phyloP scores from a whole-genome alignment of 2,329 filamentous ascomycete genomes.

The Aspergillus neotritici region DNA sequence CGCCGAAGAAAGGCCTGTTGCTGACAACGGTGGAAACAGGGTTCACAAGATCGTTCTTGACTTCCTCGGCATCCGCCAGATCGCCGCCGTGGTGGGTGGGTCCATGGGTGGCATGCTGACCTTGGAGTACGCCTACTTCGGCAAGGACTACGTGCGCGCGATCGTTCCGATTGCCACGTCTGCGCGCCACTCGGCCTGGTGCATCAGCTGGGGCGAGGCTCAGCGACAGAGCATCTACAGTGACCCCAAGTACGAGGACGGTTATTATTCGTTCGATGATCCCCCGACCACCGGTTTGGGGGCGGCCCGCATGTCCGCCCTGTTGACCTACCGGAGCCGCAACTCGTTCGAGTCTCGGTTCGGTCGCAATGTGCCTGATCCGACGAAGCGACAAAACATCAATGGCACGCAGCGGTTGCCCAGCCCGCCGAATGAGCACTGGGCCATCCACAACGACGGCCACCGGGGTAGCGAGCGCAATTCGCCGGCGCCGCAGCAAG shows the following conservation, averaged over 20 bases:
- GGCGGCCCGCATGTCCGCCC: conserved; percentile 91
- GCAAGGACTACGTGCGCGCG: conserved; percentile 54
- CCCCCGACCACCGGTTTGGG: conserved; percentile 82
- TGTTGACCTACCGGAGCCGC: conserved; percentile 91
- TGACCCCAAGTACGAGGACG: conserved; percentile 96
- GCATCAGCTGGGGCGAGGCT: conserved; percentile 55
- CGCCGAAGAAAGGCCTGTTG: too few relatives aligned
- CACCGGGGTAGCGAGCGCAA: conserved; percentile 51
- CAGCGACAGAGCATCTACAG: conserved; percentile 74
- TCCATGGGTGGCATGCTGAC: conserved; percentile 57
- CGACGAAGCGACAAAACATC: conserved; percentile 76
- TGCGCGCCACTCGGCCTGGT: conserved; percentile 53
- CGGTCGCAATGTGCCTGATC: conserved; percentile 84
- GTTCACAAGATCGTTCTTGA: conserved; percentile 53
- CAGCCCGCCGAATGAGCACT: conserved; percentile 65
- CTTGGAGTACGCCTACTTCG: conserved; percentile 62
- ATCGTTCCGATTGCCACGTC: conserved; percentile 54
- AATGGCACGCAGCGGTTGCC: conserved; percentile 57
- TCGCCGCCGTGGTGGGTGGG: conserved; percentile 52
- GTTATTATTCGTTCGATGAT: conserved; percentile 84
- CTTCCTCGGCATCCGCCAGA: conserved; percentile 48
- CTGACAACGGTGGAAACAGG: conserved; percentile 23
- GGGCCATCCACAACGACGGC: conserved; percentile 77
- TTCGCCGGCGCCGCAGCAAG: conserved; percentile 21
- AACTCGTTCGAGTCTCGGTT: conserved; percentile 97